A percentile compares a stretch with the other conserved stretches of the same genome.
These are phyloP conservation scores for Ustilago vetiveriae DNA, from an alignment of 1,284 basidiomycete genomes.

Conservation along the genomic window DNA sequence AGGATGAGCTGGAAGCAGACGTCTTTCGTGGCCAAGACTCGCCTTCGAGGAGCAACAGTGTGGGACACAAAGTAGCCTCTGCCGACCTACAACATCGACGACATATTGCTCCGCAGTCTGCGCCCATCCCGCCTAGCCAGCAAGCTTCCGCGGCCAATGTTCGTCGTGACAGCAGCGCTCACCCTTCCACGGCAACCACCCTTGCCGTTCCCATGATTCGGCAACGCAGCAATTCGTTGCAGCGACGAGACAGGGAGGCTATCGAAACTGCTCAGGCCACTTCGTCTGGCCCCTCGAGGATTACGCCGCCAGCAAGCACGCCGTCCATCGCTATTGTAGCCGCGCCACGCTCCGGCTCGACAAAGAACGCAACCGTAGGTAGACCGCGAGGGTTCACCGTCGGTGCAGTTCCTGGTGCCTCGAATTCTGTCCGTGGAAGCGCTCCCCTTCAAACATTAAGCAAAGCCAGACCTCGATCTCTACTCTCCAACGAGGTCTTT, in stretches of 20 bases:
- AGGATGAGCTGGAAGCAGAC: slow-evolving; percentile 15
- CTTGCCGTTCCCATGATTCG: slow-evolving; percentile 28
- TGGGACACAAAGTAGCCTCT: slow-evolving; percentile 27
- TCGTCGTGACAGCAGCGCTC: neutral
- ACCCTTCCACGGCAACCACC: slow-evolving; percentile 6
- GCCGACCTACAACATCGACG: slow-evolving; percentile 7
- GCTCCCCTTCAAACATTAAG: slow-evolving; percentile 4
- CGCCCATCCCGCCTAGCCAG: neutral
- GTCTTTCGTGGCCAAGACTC: slow-evolving; percentile 2
- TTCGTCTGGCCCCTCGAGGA: slow-evolving; percentile 1
- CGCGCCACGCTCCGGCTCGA: neutral
- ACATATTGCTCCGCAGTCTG: neutral
- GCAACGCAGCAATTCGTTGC: slow-evolving; percentile 32
- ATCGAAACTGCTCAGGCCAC: neutral
- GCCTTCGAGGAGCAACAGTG: slow-evolving; percentile 30
- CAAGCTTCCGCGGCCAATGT: neutral
- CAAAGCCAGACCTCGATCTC: slow-evolving; percentile 47
- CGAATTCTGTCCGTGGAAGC: slow-evolving; percentile 7
- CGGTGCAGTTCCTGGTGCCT: slow-evolving; percentile 48
- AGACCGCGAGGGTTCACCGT: slow-evolving; percentile 56
- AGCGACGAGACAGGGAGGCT: slow-evolving; percentile 16
- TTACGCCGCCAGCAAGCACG: neutral
- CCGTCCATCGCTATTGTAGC: slow-evolving; percentile 1
- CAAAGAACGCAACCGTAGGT: slow-evolving; percentile 15
- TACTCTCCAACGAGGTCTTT: slow-evolving; percentile 53